These are phyloP conservation scores for Colletotrichum sojae DNA, from an alignment of 2,329 filamentous ascomycete genomes.

Conservation along the genomic window DNA sequence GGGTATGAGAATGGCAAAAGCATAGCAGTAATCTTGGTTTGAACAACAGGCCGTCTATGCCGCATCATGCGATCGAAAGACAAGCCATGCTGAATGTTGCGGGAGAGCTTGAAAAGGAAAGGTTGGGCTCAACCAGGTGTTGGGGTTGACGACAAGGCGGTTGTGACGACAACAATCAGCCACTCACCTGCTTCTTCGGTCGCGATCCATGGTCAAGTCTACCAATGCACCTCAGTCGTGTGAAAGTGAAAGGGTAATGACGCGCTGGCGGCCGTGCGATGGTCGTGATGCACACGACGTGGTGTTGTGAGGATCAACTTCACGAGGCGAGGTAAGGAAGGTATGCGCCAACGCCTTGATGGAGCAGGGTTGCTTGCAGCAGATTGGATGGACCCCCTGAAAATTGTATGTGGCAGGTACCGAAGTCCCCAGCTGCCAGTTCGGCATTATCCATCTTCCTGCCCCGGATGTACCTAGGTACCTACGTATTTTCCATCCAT, in stretches of 20 bases:
- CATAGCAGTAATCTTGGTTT: too few relatives aligned
- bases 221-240: neutral
- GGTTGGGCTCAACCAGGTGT: neutral
- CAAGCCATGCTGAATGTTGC: too few relatives aligned
- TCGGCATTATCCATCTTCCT: conserved; percentile 19
- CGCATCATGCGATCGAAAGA: too few relatives aligned
- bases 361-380: conserved; percentile 33
- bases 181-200: conserved; percentile 55
- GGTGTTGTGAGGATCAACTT: conserved; percentile 21
- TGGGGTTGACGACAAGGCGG: neutral
- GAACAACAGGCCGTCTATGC: too few relatives aligned
- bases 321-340: neutral
- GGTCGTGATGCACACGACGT: conserved; percentile 27
- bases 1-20: too few relatives aligned
- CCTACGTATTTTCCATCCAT: neutral
- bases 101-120: neutral
- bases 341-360: conserved; percentile 30
- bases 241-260: neutral
- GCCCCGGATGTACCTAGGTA: conserved; percentile 1
- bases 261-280: conserved; percentile 13
- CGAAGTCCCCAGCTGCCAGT: conserved; percentile 5
- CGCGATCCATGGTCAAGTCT: conserved; percentile 52
- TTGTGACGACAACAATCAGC: neutral
- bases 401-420: conserved; percentile 18
- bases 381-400: conserved; percentile 21